Conservation (phyloP, 2,329 filamentous ascomycete species). For the Mariannaea elegans region DNA sequence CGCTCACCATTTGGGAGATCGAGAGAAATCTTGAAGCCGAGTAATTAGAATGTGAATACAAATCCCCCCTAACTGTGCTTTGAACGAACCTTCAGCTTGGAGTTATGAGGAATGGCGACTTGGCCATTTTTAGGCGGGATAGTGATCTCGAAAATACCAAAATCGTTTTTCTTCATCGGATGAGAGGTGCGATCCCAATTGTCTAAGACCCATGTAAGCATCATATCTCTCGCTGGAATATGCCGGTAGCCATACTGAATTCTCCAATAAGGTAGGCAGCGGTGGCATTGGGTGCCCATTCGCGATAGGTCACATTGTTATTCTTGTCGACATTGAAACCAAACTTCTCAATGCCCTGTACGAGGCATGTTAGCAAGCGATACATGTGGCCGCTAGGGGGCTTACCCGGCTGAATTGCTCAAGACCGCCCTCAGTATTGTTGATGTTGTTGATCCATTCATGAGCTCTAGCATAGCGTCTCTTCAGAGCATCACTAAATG, state of each 20-base stretch:
- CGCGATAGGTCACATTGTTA: conserved; percentile 88
- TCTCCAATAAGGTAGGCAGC: conserved; percentile 90
- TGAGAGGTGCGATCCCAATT: conserved; percentile 86
- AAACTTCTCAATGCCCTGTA: conserved; percentile 83
- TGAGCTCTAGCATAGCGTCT: conserved; percentile 82
- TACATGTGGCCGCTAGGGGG: not conserved
- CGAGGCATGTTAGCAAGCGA: conserved; percentile 12
- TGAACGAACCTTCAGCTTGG: conserved; percentile 85
- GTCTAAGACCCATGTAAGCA: conserved; percentile 62
- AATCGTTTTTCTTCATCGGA: conserved; percentile 86
- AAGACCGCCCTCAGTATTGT: conserved; percentile 85
- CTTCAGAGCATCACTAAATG: conserved; percentile 81
- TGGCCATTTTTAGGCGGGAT: conserved; percentile 78
- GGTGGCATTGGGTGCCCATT: conserved; percentile 94
- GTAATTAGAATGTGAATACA: conserved; percentile 13
- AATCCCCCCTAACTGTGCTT: not conserved
- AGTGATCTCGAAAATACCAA: conserved; percentile 86
- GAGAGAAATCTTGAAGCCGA: conserved; percentile 76
- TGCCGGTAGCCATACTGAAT: conserved; percentile 73
- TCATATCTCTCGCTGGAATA: not conserved
- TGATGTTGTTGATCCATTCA: conserved; percentile 85
- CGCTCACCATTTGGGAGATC: conserved; percentile 80
- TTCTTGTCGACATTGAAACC: conserved; percentile 84
- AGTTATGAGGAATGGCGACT: conserved; percentile 87
- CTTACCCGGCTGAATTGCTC: conserved; percentile 88